Evolutionary conservation across 768 basidiomycete genomes (phyloP), one percentile per base, ranked within the genome.

Genomic region (Paxillus rubicundulus): DNA sequence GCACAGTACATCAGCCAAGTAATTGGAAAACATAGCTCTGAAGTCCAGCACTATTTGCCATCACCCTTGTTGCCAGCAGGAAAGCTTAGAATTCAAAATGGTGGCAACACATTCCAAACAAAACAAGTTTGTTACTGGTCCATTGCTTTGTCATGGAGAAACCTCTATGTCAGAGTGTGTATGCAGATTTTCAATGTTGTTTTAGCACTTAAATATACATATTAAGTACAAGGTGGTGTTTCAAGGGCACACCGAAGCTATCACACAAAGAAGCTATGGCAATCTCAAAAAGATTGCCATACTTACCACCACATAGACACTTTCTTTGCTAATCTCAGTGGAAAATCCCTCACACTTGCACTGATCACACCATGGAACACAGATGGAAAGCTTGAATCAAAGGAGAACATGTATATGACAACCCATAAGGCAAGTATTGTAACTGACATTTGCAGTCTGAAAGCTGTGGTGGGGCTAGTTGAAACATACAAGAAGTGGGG

Each of bases 381-480:
- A 7, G 40, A 33, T n/a, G 27, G 28, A 6, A 17, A 32, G 18
- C 7, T 14, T 3, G 39, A 28, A 14, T 42, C 40, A 24, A 20
- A 41, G 9, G 40, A 33, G 16, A 49, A 42, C 14, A 30, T 42
- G 2, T 49, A 42, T 21, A 49, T 49, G 49, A 49, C 49, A 41
- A 10, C 28, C 13, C 33, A 40, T 10, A 42, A 8, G 28, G n/a
- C 28, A 24, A 34, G 32, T 16, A 37, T 61, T 16, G 45, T 63
- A 20, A 54, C 38, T 9, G 61, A 65, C 46, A 18, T 65, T 6
- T 27, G 45, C 3, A 50, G 43, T 16, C 50, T 65, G 14, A 13
- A 47, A 9, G 54, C 48, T 5, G 56, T 52, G 2, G 60, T 63
- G 13, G 62, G 63, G 9, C 48, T 60, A 2, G 43, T 63, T 34